Evolutionary conservation across 2,329 filamentous ascomycete genomes (phyloP).

Genomic region (Microsporum canis): DNA sequence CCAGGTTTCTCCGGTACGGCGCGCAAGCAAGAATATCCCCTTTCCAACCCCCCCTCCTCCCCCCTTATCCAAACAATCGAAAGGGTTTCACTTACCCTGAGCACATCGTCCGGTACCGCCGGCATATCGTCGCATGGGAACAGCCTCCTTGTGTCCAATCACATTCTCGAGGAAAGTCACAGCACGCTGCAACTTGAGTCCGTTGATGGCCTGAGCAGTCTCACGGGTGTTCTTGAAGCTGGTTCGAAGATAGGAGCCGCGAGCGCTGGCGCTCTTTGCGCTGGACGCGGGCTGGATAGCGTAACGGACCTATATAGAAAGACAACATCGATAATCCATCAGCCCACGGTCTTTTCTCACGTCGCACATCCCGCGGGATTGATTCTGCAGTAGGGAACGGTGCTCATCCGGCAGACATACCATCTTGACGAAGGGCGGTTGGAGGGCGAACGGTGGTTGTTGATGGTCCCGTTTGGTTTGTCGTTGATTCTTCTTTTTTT

Average conservation of each 20-base stretch:
- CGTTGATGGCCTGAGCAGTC: conserved; percentile 98
- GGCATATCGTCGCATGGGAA: conserved; percentile 96
- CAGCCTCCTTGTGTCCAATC: conserved; percentile 89
- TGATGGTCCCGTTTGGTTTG: conserved; percentile 14
- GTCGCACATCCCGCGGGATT: neutral
- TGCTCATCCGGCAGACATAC: conserved; percentile 25
- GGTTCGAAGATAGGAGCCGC: conserved; percentile 97
- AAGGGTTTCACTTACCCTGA: conserved; percentile 65
- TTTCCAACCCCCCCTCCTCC: too few relatives aligned
- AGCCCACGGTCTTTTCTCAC: neutral
- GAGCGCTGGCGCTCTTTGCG: conserved; percentile 91
- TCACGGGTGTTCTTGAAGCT: conserved; percentile 99
- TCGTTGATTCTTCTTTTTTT: conserved; percentile 20
- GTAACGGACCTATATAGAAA: conserved; percentile 74
- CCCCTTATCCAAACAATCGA: neutral
- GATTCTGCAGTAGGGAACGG: neutral
- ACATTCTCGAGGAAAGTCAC: conserved; percentile 98
- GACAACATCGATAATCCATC: neutral
- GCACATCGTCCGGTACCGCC: conserved; percentile 90
- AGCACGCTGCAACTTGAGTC: conserved; percentile 94
- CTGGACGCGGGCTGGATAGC: conserved; percentile 76
- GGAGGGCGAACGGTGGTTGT: conserved; percentile 31
- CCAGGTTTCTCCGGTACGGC: too few relatives aligned
- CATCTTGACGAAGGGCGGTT: conserved; percentile 33
- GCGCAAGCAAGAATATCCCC: too few relatives aligned